phyloP scores from a whole-genome alignment of 129 eudicot genomes.

The Helianthus tuberosus region DNA sequence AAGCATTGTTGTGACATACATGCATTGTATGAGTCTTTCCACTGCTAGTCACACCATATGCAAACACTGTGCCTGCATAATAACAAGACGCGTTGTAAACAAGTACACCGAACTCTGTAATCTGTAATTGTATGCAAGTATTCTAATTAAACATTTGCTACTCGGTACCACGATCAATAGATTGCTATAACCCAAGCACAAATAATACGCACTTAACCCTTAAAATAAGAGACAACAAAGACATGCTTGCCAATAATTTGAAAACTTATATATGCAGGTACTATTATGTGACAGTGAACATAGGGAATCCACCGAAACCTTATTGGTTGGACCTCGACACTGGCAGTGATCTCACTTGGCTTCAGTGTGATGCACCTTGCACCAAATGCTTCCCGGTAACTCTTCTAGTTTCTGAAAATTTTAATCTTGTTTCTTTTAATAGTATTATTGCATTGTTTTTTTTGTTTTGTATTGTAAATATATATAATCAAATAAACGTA shows the following conservation, averaged over 20 bases:
- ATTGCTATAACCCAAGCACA: not conserved
- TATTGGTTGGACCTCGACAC: constrained; percentile 24
- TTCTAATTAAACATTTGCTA: not conserved
- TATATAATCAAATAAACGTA: too few species aligned
- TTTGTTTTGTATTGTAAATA: too few species aligned
- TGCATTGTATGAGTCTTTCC: constrained; percentile 99
- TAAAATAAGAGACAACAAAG: not conserved
- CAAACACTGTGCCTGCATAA: constrained; percentile 84
- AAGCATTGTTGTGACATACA: constrained; percentile 46
- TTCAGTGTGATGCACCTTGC: constrained; percentile 31
- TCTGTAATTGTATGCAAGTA: not conserved
- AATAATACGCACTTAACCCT: not conserved
- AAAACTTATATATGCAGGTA: constrained; percentile 30
- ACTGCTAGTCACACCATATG: constrained; percentile 97
- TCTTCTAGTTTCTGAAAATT: not conserved
- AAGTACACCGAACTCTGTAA: not conserved
- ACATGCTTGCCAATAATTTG: not conserved
- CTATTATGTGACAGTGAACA: constrained; percentile 25
- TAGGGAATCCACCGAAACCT: constrained; percentile 23
- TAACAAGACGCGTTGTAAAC: constrained; percentile 20
- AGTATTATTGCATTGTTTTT: too few species aligned
- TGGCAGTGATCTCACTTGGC: constrained; percentile 32
- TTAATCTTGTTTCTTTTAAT: too few species aligned
- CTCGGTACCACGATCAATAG: not conserved
- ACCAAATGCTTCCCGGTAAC: constrained; percentile 28